Conservation (phyloP, 1,284 basidiomycete genomes). For the Puccinia hordei region DNA sequence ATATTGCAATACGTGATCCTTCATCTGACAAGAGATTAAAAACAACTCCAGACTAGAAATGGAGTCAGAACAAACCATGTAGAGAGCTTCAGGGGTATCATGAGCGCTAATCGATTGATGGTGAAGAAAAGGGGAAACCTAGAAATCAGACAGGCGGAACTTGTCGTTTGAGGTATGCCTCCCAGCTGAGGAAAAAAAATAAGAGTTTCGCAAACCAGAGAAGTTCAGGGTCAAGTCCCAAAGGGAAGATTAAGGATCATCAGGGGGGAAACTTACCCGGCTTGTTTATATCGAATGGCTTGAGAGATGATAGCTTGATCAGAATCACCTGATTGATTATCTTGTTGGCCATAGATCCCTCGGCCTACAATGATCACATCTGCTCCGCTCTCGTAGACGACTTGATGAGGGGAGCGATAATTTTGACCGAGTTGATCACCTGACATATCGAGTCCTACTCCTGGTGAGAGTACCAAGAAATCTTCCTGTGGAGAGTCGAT, state of each 20-base stretch:
- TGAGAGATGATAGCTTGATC: conserved; percentile 26
- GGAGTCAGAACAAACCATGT: too few species aligned
- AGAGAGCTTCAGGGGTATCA: too few species aligned
- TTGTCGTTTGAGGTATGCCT: conserved; percentile 44
- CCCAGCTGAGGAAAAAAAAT: conserved; percentile 31
- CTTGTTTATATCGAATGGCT: conserved; percentile 40
- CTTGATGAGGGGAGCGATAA: conserved; percentile 87
- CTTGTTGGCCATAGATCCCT: conserved; percentile 82
- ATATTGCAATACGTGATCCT: too few species aligned
- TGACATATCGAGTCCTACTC: conserved; percentile 79
- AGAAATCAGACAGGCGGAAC: neutral
- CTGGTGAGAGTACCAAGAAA: conserved; percentile 88
- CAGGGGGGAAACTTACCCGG: conserved; percentile 9
- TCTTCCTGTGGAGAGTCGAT: conserved; percentile 65
- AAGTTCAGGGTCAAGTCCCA: neutral
- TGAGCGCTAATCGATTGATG: too few species aligned
- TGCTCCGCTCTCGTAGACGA: conserved; percentile 80
- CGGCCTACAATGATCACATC: conserved; percentile 98
- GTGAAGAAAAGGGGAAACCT: neutral
- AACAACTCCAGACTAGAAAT: too few species aligned
- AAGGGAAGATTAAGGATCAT: neutral
- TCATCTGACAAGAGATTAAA: too few species aligned
- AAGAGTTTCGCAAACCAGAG: neutral
- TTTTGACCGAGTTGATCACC: conserved; percentile 94
- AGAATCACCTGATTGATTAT: conserved; percentile 53